These are phyloP conservation scores for Noccaea bulbosa DNA, from an alignment of 345 rosid species.

Conservation along the genomic window DNA sequence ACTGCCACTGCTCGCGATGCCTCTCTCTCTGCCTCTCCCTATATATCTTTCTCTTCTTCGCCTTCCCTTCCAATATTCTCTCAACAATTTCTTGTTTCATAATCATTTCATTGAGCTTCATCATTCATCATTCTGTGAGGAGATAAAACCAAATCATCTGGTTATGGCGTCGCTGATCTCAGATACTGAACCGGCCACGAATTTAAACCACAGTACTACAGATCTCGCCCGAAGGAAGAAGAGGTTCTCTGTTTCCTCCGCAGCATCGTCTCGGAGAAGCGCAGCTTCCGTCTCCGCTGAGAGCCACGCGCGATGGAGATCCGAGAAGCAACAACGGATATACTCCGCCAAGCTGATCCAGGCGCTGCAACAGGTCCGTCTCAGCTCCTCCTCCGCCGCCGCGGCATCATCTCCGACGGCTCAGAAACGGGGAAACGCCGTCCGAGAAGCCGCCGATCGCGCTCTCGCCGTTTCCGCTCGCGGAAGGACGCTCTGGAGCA, in stretches of 20 bases:
- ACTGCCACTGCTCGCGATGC: neutral
- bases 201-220: neutral
- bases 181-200: constrained; percentile 3
- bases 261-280: too few relatives aligned
- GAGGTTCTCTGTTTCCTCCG: neutral
- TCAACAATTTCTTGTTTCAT: constrained; percentile 6
- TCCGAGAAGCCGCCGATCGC: constrained; percentile 84
- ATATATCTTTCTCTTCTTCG: constrained; percentile 15
- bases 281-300: too few relatives aligned
- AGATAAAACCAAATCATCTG: neutral
- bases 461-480: constrained; percentile 84
- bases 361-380: constrained; percentile 66
- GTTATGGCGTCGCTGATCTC: constrained; percentile 36
- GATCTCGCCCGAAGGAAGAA: constrained; percentile 38
- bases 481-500: constrained; percentile 88
- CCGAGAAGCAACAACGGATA: constrained; percentile 73
- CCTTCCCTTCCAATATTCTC: constrained; percentile 20
- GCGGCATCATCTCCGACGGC: constrained; percentile 60
- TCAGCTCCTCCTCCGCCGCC: constrained; percentile 38
- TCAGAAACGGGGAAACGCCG: constrained; percentile 70
- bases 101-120: neutral
- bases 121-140: neutral
- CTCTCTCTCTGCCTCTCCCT: neutral
- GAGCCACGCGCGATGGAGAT: constrained; percentile 61
- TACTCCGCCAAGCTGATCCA: constrained; percentile 78